Evolutionary conservation across 2,329 filamentous ascomycete species (phyloP), one percentile per base, ranked within the genome.

Genomic region (Fusarium pseudoanthophilum): DNA sequence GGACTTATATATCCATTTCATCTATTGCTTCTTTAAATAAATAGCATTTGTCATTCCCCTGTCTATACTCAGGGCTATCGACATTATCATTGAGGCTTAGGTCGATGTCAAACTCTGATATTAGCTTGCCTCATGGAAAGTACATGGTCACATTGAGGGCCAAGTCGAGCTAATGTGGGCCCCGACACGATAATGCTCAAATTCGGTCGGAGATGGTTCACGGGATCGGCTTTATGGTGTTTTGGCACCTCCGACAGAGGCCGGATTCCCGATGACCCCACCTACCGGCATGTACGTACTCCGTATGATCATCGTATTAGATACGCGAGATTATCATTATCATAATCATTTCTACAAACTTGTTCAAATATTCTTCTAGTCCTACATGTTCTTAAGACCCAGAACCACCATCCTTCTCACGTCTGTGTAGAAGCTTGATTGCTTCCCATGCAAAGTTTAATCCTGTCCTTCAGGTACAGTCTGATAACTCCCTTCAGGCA

Each of bases 401-500:
- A 11, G 32, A 46, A 28, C 26, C 20, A 28, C 26, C 20, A 28
- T n/a, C 7, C 18, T 24, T 18, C 40, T n/a, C n/a, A 51, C n/a
- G 24, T 6, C 11, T 37, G 18, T 13, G 16, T 7, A 18, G 21
- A 52, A 48, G 32, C 18, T 39, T 64, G 34, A 30, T 39, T 16
- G 26, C 46, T 39, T 28, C 24, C 58, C 24, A 32, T 15, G 34
- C 6, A 14, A 34, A n/a, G 40, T n/a, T 37, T n/a, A 34, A 26
- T 46, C 39, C 21, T 49, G 68, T 30, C 5, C 37, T 40, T 24
- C 57, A 46, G 75, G 75, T 7, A 73, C 75, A 28, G 62, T 75
- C 28, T 63, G 66, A 39, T 77, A 69, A n/a, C 79, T 78, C 1
- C 78, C 84, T 4, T 79, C 77, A 0, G 86, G 84, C 11, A 88